These are phyloP conservation scores for Aegilops bicornis DNA, from an alignment of 176 grass and related monocot species.

Conservation along the genomic window DNA sequence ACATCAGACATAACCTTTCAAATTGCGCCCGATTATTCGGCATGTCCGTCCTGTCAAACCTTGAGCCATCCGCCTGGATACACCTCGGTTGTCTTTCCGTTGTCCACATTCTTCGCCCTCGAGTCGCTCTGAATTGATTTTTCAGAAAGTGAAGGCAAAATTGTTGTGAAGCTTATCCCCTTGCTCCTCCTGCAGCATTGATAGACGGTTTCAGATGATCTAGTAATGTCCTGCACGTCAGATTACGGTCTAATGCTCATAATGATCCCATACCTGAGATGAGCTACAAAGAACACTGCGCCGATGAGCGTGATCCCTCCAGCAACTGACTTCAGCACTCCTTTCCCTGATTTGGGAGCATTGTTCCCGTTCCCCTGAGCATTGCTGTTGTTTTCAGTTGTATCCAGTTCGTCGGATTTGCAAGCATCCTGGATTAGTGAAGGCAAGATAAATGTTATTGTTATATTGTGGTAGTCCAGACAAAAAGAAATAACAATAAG, in stretches of 20 bases:
- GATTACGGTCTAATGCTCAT: neutral
- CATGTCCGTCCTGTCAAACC: conserved; percentile 16
- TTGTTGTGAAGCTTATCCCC: conserved; percentile 32
- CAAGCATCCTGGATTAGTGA: conserved; percentile 26
- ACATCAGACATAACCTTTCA: neutral
- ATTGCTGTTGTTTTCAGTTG: neutral
- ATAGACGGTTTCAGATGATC: neutral
- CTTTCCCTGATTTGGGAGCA: conserved; percentile 40
- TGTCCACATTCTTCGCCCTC: conserved; percentile 22
- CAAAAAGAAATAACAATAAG: neutral
- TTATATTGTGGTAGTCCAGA: neutral
- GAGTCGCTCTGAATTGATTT: conserved; percentile 34
- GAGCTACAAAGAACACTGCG: conserved; percentile 52
- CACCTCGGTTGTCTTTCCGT: conserved; percentile 8
- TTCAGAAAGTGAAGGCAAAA: conserved; percentile 34
- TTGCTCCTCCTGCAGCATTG: conserved; percentile 43
- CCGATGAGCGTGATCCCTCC: conserved; percentile 58
- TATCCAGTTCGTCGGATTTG: conserved; percentile 3
- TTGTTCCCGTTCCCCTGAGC: conserved; percentile 10
- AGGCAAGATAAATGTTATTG: conserved; percentile 17
- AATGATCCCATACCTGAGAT: conserved; percentile 45
- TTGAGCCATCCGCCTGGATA: conserved; percentile 55
- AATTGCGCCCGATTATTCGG: neutral
- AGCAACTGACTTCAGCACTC: conserved; percentile 54
- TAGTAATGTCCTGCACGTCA: neutral